These are phyloP conservation scores for Fusarium phyllophilum DNA, from an alignment of 2,329 filamentous ascomycete species.

Conservation along the genomic window DNA sequence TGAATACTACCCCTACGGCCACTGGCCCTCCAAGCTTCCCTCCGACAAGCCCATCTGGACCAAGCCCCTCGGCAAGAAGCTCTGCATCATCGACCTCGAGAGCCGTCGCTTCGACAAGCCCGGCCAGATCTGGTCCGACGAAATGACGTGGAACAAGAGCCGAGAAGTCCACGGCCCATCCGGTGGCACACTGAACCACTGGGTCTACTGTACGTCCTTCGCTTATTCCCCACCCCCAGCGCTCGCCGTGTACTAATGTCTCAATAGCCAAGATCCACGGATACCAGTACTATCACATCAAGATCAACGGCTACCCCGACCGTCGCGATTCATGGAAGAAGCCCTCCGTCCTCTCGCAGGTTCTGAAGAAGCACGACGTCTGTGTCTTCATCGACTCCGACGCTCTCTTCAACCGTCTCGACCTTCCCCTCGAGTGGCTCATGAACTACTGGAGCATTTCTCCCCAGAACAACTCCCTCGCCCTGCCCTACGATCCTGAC, in stretches of 20 bases:
- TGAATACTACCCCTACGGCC: slow-evolving; percentile 47
- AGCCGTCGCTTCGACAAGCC: slow-evolving; percentile 51
- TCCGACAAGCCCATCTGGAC: slow-evolving; percentile 45
- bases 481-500: slow-evolving; percentile 54
- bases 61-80: slow-evolving; percentile 49
- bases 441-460: slow-evolving; percentile 59
- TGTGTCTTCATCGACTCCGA: slow-evolving; percentile 58
- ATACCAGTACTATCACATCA: slow-evolving; percentile 59
- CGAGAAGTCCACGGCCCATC: slow-evolving; percentile 51
- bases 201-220: slow-evolving; percentile 51
- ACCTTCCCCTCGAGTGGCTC: slow-evolving; percentile 59
- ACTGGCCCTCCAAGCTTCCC: slow-evolving; percentile 47
- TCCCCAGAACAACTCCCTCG: slow-evolving; percentile 52
- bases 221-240: background rate
- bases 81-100: slow-evolving; percentile 59
- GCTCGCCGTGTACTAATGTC: slow-evolving; percentile 28
- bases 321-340: slow-evolving; percentile 59
- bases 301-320: slow-evolving; percentile 49
- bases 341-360: slow-evolving; percentile 53
- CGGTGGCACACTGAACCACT: slow-evolving; percentile 57
- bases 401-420: slow-evolving; percentile 55
- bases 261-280: slow-evolving; percentile 55
- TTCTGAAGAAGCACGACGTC: slow-evolving; percentile 54
- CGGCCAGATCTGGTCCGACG: slow-evolving; percentile 49
- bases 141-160: slow-evolving; percentile 51